Percentiles rank a stretch among this genome's conserved stretches.
phyloP scores from a whole-genome alignment of 192 early-diverging fungal genomes.

The Kappamyces sp. region DNA sequence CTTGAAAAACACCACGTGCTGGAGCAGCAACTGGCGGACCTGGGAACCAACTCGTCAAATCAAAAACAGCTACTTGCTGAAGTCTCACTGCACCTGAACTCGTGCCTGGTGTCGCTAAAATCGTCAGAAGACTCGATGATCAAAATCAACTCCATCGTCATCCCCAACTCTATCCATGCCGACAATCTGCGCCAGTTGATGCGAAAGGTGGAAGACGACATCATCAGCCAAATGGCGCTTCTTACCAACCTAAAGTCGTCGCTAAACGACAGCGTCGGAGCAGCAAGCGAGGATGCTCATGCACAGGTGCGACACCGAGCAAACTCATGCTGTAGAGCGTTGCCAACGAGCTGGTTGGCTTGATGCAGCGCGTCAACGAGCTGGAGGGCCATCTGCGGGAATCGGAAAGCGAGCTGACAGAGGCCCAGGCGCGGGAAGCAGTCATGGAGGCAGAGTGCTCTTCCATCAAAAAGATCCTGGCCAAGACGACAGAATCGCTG shows the following conservation, averaged over 20 bases:
- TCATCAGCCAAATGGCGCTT: conserved; percentile 31
- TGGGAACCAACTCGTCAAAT: neutral
- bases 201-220: conserved; percentile 41
- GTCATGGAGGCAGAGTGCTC: conserved; percentile 27
- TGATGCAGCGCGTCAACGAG: conserved; percentile 16
- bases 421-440: conserved; percentile 27
- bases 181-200: conserved; percentile 28
- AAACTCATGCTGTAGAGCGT: conserved; percentile 15
- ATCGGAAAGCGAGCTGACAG: conserved; percentile 19
- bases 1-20: neutral
- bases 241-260: conserved; percentile 15
- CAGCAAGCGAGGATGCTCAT: conserved; percentile 13
- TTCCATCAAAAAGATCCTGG: conserved; percentile 17
- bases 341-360: conserved; percentile 22
- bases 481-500: conserved; percentile 14
- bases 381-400: conserved; percentile 12
- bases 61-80: conserved; percentile 14
- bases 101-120: conserved; percentile 8
- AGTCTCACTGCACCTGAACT: conserved; percentile 17
- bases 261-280: conserved; percentile 8
- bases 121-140: conserved; percentile 8
- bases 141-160: neutral
- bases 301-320: neutral
- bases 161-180: conserved; percentile 5
- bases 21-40: neutral